Percentiles rank a stretch among this genome's conserved stretches.
Conservation (phyloP, 2,329 filamentous ascomycete species). For the Ilyonectria mors-panacis region DNA sequence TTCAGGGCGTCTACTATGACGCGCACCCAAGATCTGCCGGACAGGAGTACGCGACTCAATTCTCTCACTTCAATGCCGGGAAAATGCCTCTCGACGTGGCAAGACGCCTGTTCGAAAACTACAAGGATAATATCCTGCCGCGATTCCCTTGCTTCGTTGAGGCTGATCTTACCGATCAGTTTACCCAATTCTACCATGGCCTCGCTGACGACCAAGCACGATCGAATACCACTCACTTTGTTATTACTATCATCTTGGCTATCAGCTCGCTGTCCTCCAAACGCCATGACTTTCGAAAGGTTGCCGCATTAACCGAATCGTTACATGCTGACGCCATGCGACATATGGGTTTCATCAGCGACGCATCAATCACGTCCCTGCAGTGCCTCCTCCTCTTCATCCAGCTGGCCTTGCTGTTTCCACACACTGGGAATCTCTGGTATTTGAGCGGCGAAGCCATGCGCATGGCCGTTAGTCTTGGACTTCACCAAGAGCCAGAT, state of each 20-base stretch:
- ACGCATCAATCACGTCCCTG: constrained; percentile 25
- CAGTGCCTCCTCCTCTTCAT: constrained; percentile 38
- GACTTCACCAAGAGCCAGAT: constrained; percentile 40
- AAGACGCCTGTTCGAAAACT: constrained; percentile 38
- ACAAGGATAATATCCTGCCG: constrained; percentile 36
- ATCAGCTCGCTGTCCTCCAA: constrained; percentile 40
- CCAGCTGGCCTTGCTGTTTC: constrained; percentile 37
- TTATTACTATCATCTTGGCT: constrained; percentile 34
- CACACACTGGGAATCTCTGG: constrained; percentile 39
- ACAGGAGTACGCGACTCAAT: constrained; percentile 15
- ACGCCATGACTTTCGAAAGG: constrained; percentile 38
- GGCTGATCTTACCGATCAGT: constrained; percentile 27
- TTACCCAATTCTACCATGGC: constrained; percentile 32
- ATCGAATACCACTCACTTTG: constrained; percentile 17
- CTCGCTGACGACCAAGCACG: not conserved
- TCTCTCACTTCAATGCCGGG: constrained; percentile 22
- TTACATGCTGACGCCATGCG: constrained; percentile 37
- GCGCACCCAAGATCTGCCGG: constrained; percentile 24
- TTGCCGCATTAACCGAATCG: constrained; percentile 40
- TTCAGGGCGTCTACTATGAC: constrained; percentile 37
- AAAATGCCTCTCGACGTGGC: constrained; percentile 37
- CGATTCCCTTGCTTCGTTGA: constrained; percentile 38
- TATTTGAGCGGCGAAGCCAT: constrained; percentile 42
- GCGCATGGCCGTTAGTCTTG: constrained; percentile 42
- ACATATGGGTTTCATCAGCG: constrained; percentile 24